Evolutionary conservation across 768 basidiomycete genomes (phyloP).

Genomic region (Hirschioporus abietinus): DNA sequence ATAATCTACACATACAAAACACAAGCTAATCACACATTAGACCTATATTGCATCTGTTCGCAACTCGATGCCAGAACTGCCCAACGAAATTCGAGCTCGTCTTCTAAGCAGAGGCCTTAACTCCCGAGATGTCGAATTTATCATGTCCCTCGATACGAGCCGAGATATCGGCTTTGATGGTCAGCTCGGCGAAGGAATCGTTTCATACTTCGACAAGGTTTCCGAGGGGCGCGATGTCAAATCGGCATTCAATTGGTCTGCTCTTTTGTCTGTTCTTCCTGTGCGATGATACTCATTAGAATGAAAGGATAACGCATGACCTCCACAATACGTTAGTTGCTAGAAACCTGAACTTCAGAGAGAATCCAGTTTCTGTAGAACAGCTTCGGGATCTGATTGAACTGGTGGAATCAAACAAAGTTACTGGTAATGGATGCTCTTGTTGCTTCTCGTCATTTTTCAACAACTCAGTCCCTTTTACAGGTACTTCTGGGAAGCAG

Average conservation of each 20-base stretch:
- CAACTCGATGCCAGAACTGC: conserved; percentile 67
- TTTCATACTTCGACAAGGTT: conserved; percentile 80
- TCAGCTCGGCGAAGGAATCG: conserved; percentile 42
- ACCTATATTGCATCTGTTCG: conserved; percentile 51
- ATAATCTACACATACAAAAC: not conserved
- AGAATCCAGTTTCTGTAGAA: conserved; percentile 52
- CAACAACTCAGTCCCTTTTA: not conserved
- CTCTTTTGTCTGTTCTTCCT: conserved; percentile 6
- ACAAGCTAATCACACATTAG: conserved; percentile 31
- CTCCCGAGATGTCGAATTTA: conserved; percentile 63
- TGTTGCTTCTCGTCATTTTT: conserved; percentile 12
- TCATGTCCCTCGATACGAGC: conserved; percentile 68
- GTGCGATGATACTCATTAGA: not conserved
- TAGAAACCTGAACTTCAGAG: conserved; percentile 47
- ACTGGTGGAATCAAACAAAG: conserved; percentile 53
- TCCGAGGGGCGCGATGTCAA: conserved; percentile 55
- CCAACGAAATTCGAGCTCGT: conserved; percentile 53
- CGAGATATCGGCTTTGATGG: conserved; percentile 62
- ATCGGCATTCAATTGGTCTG: conserved; percentile 80
- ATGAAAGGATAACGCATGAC: conserved; percentile 79
- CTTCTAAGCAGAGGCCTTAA: conserved; percentile 50
- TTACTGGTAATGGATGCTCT: conserved; percentile 54
- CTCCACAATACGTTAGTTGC: conserved; percentile 72
- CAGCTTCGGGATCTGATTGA: conserved; percentile 78
- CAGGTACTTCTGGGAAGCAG: conserved; percentile 75